Base-by-base conservation (phyloP, 192 early-diverging fungal species). In the Oehlia diaphana region DNA sequence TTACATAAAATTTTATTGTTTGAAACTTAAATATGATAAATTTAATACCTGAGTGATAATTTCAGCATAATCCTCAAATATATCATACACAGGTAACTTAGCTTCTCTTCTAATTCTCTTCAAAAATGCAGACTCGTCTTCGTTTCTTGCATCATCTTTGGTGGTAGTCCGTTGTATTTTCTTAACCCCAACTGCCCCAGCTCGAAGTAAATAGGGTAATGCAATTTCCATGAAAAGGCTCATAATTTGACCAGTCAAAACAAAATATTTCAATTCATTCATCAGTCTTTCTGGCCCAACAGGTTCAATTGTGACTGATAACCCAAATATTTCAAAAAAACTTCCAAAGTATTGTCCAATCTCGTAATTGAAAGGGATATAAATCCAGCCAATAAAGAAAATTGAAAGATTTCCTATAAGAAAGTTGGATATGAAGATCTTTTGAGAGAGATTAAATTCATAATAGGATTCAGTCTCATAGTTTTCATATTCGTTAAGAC, bases 41-140 rank as follows among this genome's bases (percentile, higher is more conserved):
- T 0, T 63, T 6, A 33, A 69, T 83, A 93, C 90, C 89, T 98
- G 96, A 78, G 93, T 91, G 74, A 93, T 91, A 94, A 98, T 95
- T 83, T 98, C 96, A 47, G 92, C 90, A 81, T 97, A 97, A 82
- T 98, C 96, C 70, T 90, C 90, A 71, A 93, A 96, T 67, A 95
- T 91, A 79, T 93, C 91, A 81, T 98, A 97, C 44, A 85, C 90
- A 13, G 93, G 92, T 72, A 93, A 83, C 9, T 80, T 87, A 21
- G 88, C 86, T 76, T 95, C 91, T 42, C 85, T 87, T 67, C 84
- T 72, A 13, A 92, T 87, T 35, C 83, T 83, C 44, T 90, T 82
- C 77, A 92, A 80, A 49, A 92, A 91, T 13, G 69, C 16, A 28
- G 44, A n/a, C 64, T 87, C 84, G 49, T 85, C 82, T 31, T 81